phyloP scores from a whole-genome alignment of 1,139 yeast genomes.

The Kurtzmaniella quercitrusa region DNA sequence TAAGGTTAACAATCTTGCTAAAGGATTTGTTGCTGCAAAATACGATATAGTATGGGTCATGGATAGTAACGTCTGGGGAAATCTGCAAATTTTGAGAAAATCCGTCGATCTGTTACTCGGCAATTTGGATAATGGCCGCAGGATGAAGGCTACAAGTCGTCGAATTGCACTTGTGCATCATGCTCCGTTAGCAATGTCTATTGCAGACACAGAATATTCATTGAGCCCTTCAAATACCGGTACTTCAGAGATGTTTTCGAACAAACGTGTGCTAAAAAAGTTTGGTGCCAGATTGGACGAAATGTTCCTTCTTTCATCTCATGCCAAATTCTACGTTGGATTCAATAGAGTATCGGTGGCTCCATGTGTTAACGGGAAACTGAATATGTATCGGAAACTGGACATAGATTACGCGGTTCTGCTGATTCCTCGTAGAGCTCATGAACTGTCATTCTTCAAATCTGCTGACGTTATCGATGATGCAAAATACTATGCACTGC shows the following conservation, averaged over 20 bases:
- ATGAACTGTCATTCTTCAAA: conserved; percentile 26
- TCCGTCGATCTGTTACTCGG: conserved; percentile 54
- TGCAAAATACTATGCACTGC: conserved; percentile 24
- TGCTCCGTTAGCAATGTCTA: conserved; percentile 62
- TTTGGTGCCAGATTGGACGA: conserved; percentile 79
- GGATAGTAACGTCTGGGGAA: conserved; percentile 84
- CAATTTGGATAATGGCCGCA: conserved; percentile 47
- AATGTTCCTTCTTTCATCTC: conserved; percentile 80
- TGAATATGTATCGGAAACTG: conserved; percentile 70
- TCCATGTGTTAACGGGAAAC: conserved; percentile 93
- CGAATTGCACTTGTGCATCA: conserved; percentile 77
- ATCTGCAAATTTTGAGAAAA: conserved; percentile 60
- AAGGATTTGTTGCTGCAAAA: conserved; percentile 67
- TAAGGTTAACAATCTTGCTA: conserved; percentile 78
- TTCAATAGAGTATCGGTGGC: conserved; percentile 75
- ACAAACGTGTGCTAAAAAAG: conserved; percentile 19
- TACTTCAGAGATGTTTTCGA: background rate
- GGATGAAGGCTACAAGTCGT: conserved; percentile 18
- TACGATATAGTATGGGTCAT: conserved; percentile 82
- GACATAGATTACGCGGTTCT: conserved; percentile 66
- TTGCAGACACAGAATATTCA: conserved; percentile 19
- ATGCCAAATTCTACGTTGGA: conserved; percentile 78
- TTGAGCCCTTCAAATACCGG: conserved; percentile 15
- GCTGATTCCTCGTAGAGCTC: conserved; percentile 19
- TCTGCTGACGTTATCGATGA: conserved; percentile 27